phyloP scores from a whole-genome alignment of 345 rosid genomes.

The Clarkia xantiana region DNA sequence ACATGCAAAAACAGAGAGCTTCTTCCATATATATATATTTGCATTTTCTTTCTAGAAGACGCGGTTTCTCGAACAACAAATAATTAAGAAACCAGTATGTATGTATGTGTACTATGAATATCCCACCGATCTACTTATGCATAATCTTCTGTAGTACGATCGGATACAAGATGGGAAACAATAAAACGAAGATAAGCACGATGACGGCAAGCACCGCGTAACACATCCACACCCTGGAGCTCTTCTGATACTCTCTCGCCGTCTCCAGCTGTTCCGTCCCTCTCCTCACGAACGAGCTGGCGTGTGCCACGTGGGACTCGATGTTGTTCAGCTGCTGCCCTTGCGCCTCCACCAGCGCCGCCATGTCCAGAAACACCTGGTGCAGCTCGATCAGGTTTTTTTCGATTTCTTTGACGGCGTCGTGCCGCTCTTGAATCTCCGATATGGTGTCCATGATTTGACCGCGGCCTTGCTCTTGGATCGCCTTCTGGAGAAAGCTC shows the following conservation, averaged over 20 bases:
- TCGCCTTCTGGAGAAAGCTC: conserved; percentile 73
- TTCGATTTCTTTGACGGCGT: conserved; percentile 69
- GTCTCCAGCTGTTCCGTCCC: conserved; percentile 1
- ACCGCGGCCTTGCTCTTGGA: conserved; percentile 88
- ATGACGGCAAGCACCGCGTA: conserved; percentile 1
- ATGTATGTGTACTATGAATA: no score
- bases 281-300: conserved; percentile 27
- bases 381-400: conserved; percentile 70
- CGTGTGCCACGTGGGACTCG: conserved; percentile 63
- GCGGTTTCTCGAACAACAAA: no score
- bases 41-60: no score
- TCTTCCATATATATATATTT: no score
- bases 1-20: no score
- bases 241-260: conserved; percentile 4
- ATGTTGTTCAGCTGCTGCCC: conserved; percentile 72
- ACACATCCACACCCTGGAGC: conserved; percentile 7
- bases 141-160: neutral
- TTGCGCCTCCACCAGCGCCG: conserved; percentile 61
- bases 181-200: conserved; percentile 3
- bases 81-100: no score
- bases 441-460: conserved; percentile 54
- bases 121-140: no score
- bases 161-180: neutral
- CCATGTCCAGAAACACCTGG: conserved; percentile 85
- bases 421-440: conserved; percentile 86